Base-by-base conservation (phyloP, 257 asterid genomes). In the Capsicum rhomboideum region DNA sequence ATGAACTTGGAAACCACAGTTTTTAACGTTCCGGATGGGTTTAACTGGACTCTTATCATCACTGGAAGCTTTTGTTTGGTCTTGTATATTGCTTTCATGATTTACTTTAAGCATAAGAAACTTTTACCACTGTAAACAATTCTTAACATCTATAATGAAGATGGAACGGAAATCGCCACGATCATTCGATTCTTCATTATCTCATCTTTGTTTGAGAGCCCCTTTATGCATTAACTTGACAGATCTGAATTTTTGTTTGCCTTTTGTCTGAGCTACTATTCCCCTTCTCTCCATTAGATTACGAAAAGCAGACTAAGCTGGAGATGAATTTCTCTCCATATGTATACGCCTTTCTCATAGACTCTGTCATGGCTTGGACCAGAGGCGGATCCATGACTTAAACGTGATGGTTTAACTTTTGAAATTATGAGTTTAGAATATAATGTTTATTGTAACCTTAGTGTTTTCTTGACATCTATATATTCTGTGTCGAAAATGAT, bases 31-130 rank as follows among this genome's bases (percentile, higher is more conserved):
- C 97, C 96, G 16, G 84, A 94, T 14, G 87, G 91, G 13, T 97
- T 97, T 81, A 86, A 91, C 74, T 95, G 99, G 98, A 97, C 95
- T 46, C 90, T 97, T 44, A 21, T 88, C 26, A 20, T 95, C 61
- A 86, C 91, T 42, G 97, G 97, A 83, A 66, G 85, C 10, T 86
- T 91, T 74, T 93, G 99, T 86, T 95, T 84, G 56, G 59, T 90
- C 69, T 16, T 97, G 84, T 93, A 92, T 83, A 53, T 86, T 52
- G 89, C 87, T 44, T 92, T 95, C 88, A 84, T 97, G 88, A 50
- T 92, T 58, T 97, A 97, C 83, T 93, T 97, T 79, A 91, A 88
- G 92, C 95, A 90, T 89, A 95, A 94, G 91, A 97, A 97, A 86
- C 92, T 95, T 50, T 78, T 94, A 26, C 94, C 98, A 18, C 80